Base-by-base conservation (phyloP, 1,284 basidiomycete genomes). In the Heliocybe sulcata region DNA sequence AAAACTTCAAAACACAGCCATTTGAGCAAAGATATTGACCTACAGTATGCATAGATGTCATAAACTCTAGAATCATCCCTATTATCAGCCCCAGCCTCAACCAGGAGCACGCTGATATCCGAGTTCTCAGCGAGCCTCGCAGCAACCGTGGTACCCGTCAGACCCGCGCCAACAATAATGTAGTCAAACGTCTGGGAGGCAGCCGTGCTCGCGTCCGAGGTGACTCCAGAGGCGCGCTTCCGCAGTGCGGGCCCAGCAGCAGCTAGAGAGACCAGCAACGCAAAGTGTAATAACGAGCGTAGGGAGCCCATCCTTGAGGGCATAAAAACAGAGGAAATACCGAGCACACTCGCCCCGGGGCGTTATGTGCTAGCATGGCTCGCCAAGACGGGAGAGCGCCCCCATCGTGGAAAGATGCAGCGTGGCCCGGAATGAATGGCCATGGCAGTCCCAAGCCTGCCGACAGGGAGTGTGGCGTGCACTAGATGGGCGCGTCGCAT, bases 101-200 rank as follows among this genome's bases (percentile, higher is more conserved):
- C 20, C 6, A 58, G 22, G 9, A 56, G 45, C 14, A 58, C 57
- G 4, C 19, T 54, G 22, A 38, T 23, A 27, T 50, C 20, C 11
- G 56, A 51, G 35, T 58, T 45, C 38, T 58, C 57, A 2, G 56
- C 35, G 14, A 58, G 55, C 19, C 57, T n/a, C 6, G 26, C 45
- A 16, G 55, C 57, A 20, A 58, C 47, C 27, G 26, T 45, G n/a
- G 27, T 47, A 20, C 55, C 55, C 9, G 52, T 52, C 10, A 42
- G 42, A 14, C 55, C 55, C 20, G 23, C 55, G 27, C 51, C 51
- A 8, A 52, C 29, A n/a, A 52, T 27, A n/a, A 52, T 29, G 27
- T 49, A 49, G 23, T 49, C 47, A 20, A 49, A 49, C 8, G 38
- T 42, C 38, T 42, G 38, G 6, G 3, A 6, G 38, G 38, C 48